Conservation (phyloP, 768 basidiomycete genomes). For the Pseudohyphozyma bogoriensis region DNA sequence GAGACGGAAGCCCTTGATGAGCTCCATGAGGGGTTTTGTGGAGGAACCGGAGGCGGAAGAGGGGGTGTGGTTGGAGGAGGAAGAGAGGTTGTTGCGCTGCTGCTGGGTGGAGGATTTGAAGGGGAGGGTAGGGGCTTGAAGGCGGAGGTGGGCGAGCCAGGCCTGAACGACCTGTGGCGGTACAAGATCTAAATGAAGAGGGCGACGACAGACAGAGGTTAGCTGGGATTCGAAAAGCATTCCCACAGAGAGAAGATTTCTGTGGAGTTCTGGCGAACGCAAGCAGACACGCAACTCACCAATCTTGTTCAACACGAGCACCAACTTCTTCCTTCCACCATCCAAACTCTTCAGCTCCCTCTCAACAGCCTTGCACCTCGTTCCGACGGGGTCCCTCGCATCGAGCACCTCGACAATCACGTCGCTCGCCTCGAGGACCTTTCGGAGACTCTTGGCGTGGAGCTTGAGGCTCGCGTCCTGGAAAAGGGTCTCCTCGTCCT, state of each 20-base stretch:
- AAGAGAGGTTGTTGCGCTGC: slow-evolving; percentile 69
- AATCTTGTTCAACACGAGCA: slow-evolving; percentile 94
- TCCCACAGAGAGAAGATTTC: too few relatives aligned
- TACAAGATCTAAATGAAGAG: slow-evolving; percentile 88
- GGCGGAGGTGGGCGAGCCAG: slow-evolving; percentile 86
- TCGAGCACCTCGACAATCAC: slow-evolving; percentile 74
- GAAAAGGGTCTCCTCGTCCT: slow-evolving; percentile 8
- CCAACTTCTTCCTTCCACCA: slow-evolving; percentile 76
- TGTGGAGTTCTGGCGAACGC: too few relatives aligned
- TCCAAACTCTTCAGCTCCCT: slow-evolving; percentile 66
- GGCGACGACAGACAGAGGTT: not conserved
- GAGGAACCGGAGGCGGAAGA: slow-evolving; percentile 37
- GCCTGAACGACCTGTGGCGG: slow-evolving; percentile 75
- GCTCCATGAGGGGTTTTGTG: slow-evolving; percentile 32
- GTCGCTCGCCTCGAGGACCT: slow-evolving; percentile 87
- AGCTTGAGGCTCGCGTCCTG: slow-evolving; percentile 29
- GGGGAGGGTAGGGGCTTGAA: slow-evolving; percentile 82
- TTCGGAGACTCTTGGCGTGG: slow-evolving; percentile 49
- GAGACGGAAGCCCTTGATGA: slow-evolving; percentile 33
- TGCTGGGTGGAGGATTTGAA: slow-evolving; percentile 72
- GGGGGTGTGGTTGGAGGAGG: slow-evolving; percentile 41
- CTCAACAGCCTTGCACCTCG: slow-evolving; percentile 81
- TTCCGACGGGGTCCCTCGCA: slow-evolving; percentile 90
- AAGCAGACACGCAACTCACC: slow-evolving; percentile 45
- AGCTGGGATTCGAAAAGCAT: not conserved